Evolutionary conservation across 2,329 filamentous ascomycete species (phyloP).

Genomic region (Trichoderma pleuroti): DNA sequence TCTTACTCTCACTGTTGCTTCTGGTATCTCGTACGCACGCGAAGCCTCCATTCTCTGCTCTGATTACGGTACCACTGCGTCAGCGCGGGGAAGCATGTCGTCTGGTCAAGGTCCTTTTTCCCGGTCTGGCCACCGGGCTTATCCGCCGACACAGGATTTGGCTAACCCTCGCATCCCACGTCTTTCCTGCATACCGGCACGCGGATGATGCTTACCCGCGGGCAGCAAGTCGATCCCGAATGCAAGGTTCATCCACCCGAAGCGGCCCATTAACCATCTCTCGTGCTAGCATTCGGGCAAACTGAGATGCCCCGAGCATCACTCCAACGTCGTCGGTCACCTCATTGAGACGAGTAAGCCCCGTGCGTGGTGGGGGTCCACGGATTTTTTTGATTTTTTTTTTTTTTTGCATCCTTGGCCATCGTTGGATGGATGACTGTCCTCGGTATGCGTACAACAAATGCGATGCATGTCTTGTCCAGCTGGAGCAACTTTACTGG

Average conservation of each 20-base stretch:
- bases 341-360: not conserved
- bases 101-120: not conserved
- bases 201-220: constrained; percentile 9
- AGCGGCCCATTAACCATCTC: not conserved
- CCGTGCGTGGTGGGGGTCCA: not conserved
- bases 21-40: not conserved
- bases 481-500: not conserved
- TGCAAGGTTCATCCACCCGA: not conserved
- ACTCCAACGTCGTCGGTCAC: not conserved
- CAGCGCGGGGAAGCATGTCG: constrained; percentile 17
- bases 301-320: not conserved
- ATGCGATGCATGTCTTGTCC: not conserved
- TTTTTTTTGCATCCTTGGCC: not conserved
- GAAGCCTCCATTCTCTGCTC: not conserved
- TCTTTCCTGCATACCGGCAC: constrained; percentile 14
- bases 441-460: not conserved
- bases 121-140: not conserved
- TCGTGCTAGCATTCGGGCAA: not conserved
- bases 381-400: not conserved
- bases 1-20: not conserved
- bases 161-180: constrained; percentile 4
- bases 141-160: not conserved
- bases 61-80: constrained; percentile 11
- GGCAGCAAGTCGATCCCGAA: not conserved
- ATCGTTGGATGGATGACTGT: not conserved